Evolutionary conservation across 2,329 filamentous ascomycete genomes (phyloP).

Genomic region (Raffaelea albimanens): DNA sequence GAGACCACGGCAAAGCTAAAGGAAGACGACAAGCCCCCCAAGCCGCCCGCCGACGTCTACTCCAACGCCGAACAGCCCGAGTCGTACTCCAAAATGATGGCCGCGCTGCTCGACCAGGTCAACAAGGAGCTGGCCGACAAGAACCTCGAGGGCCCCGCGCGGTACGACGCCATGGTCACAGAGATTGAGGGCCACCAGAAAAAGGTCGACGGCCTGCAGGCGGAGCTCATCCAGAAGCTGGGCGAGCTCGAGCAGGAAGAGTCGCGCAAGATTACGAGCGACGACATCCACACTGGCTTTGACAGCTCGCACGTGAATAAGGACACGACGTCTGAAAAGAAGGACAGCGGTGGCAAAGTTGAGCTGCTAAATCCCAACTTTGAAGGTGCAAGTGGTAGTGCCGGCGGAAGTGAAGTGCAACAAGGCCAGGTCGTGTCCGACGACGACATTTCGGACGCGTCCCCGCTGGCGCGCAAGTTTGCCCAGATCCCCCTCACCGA

Average conservation of each 20-base stretch:
- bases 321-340: conserved; percentile 23
- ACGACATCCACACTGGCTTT: conserved; percentile 80
- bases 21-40: conserved; percentile 65
- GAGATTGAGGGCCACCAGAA: conserved; percentile 68
- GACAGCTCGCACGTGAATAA: conserved; percentile 76
- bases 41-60: conserved; percentile 71
- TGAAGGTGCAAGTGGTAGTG: conserved; percentile 8
- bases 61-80: conserved; percentile 63
- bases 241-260: conserved; percentile 79
- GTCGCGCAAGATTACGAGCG: conserved; percentile 84
- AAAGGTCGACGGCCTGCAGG: conserved; percentile 72
- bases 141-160: conserved; percentile 36
- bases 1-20: conserved; percentile 59
- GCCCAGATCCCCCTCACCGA: conserved; percentile 67
- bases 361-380: conserved; percentile 69
- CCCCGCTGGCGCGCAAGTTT: conserved; percentile 70
- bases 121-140: conserved; percentile 76
- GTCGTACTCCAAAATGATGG: conserved; percentile 96
- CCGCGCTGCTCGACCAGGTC: conserved; percentile 86
- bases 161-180: conserved; percentile 66
- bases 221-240: conserved; percentile 64
- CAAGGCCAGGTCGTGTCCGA: conserved; percentile 36
- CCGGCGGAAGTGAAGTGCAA: conserved; percentile 13
- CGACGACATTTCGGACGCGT: conserved; percentile 67
- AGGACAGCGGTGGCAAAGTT: conserved; percentile 41